Percentiles rank a stretch among this genome's conserved stretches.
phyloP scores from a whole-genome alignment of 768 basidiomycete species.

The Gloeostereum incarnatum region DNA sequence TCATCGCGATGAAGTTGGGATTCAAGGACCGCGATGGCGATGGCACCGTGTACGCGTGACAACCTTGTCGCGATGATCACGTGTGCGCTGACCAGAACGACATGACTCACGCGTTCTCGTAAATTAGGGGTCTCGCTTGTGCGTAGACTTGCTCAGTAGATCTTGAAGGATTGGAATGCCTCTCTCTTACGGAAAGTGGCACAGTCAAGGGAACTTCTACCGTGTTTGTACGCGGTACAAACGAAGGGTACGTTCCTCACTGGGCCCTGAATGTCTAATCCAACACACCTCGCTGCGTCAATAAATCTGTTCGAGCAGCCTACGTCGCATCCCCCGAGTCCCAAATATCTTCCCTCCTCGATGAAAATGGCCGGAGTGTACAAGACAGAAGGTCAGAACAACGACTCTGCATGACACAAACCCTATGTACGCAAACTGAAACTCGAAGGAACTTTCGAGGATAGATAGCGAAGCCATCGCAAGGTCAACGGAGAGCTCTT shows the following conservation, averaged over 20 bases:
- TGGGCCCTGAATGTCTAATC: constrained; percentile 6
- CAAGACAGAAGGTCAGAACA: constrained; percentile 94
- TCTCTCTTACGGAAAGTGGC: constrained; percentile 79
- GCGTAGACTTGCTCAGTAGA: constrained; percentile 87
- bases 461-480: constrained; percentile 74
- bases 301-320: constrained; percentile 78
- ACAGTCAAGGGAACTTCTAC: constrained; percentile 59
- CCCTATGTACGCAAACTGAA: constrained; percentile 84
- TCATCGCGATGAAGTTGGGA: constrained; percentile 32
- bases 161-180: constrained; percentile 88
- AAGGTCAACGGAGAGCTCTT: constrained; percentile 70
- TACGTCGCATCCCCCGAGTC: constrained; percentile 89
- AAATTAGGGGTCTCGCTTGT: no score
- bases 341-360: constrained; percentile 84
- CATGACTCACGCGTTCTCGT: no score
- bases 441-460: constrained; percentile 80
- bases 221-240: constrained; percentile 45
- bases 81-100: background rate
- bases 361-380: constrained; percentile 92
- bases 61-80: background rate
- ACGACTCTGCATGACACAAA: constrained; percentile 94
- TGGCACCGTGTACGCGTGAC: background rate
- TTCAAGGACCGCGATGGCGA: background rate
- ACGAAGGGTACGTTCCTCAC: constrained; percentile 56
- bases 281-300: constrained; percentile 18